phyloP scores from a whole-genome alignment of 169 alveolate species.

The Eimeria sp. region DNA sequence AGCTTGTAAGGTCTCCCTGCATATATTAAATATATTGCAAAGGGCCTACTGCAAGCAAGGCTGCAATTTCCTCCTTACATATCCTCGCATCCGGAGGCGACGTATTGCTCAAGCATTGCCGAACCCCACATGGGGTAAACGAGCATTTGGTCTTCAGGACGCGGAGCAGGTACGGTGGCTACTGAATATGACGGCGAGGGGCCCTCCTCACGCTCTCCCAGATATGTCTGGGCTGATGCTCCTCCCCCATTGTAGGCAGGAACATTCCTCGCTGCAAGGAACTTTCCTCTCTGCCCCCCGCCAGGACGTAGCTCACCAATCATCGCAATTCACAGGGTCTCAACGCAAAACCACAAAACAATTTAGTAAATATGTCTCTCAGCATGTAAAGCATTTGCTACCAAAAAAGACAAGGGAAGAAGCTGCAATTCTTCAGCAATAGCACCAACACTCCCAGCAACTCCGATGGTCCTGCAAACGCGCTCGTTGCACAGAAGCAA shows the following conservation, averaged over 20 bases:
- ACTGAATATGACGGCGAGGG: neutral
- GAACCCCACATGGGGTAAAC: slow-evolving; percentile 12
- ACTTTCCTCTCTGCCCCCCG: neutral
- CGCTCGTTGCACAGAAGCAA: neutral
- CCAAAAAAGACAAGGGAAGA: neutral
- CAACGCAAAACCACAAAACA: neutral
- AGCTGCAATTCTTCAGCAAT: neutral
- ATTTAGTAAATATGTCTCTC: neutral
- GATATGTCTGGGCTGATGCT: neutral
- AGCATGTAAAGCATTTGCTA: neutral
- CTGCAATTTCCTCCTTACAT: slow-evolving; percentile 13
- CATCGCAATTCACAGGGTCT: neutral
- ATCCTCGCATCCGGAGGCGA: neutral
- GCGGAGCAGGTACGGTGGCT: neutral
- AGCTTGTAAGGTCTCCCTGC: neutral
- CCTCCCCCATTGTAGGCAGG: neutral
- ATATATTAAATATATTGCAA: neutral
- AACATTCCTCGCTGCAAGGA: neutral
- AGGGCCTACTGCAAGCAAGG: neutral
- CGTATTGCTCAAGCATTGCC: slow-evolving; percentile 27
- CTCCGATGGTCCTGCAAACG: neutral
- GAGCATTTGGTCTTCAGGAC: neutral
- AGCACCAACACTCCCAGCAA: neutral
- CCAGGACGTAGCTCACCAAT: neutral
- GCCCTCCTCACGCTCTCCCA: neutral